Base-by-base conservation (phyloP, 2,329 filamentous ascomycete genomes). In the Onygenales sp. region DNA sequence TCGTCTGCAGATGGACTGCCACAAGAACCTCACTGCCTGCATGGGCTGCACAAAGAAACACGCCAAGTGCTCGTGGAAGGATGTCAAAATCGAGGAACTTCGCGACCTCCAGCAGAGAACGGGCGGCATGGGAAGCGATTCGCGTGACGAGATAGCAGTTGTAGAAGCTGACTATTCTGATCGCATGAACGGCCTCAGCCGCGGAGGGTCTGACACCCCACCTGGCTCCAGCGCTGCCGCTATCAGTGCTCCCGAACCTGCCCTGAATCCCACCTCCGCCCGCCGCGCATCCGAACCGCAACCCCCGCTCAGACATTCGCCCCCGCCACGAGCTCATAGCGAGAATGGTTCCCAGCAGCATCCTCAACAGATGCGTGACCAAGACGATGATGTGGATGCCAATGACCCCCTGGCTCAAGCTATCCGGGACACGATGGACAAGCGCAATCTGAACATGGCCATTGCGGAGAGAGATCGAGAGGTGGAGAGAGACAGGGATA, bases 1-100 rank as follows among this genome's bases (percentile, higher is more conserved):
- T 44, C 79, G 89, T 33, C 74, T 94, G 13, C 84, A 87, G 58
- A 87, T 90, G 72, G 82, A 88, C 54, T 95, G 89, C 57, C 74
- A 91, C 47, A 94, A 94, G 70, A 87, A 95, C 57, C 75, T 93
- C 40, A 94, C 88, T 0, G 88, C 88, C 7, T 95, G 90, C 64
- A 82, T 86, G 67, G 88, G 88, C 21, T 95, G 89, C 67, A 94
- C 89, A 0, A 91, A 88, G 67, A 94, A 94, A 66, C 89, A 95
- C 65, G 88, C 88, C 17, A 91, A 90, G 62, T 95, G 89, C 67
- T 84, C 83, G 11, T 95, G 89, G 89, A 87, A 84, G 59, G 83
- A 86, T 44, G 81, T 93, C n/a, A 83, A 82, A 13, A 82, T 88
- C 34, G 84, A 86, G 2, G 90, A 95, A 61, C 58, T 82, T 9